Percentiles rank a stretch among this genome's conserved stretches.
These are phyloP conservation scores for Cicer bijugum DNA, from an alignment of 306 rosid species.

Conservation along the genomic window DNA sequence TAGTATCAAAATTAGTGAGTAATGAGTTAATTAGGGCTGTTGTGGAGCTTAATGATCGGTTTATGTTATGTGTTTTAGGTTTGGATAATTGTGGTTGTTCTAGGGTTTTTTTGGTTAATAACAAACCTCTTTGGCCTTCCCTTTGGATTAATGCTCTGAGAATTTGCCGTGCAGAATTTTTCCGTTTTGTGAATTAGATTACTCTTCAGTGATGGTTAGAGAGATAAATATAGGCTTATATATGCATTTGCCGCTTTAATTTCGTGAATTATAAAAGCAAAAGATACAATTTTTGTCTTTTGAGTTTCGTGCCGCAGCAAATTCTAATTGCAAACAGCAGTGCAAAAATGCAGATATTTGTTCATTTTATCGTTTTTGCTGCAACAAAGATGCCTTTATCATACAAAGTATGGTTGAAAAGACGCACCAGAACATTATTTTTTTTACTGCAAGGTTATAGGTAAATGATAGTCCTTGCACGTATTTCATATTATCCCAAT, in stretches of 20 bases:
- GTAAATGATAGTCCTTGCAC: constrained; percentile 9
- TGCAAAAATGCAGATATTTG: constrained; percentile 5
- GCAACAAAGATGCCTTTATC: constrained; percentile 22
- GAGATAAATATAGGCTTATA: neutral
- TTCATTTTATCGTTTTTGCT: constrained; percentile 26
- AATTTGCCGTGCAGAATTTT: neutral
- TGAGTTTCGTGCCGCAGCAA: neutral
- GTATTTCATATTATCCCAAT: neutral
- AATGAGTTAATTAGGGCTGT: constrained; percentile 21
- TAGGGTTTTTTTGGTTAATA: neutral
- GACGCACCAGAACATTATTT: constrained; percentile 2
- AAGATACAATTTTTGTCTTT: neutral
- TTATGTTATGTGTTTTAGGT: constrained; percentile 5
- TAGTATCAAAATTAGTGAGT: constrained; percentile 13
- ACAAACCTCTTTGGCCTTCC: neutral
- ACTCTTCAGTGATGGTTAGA: neutral
- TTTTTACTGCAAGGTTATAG: constrained; percentile 1
- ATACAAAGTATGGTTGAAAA: constrained; percentile 2
- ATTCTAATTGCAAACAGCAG: neutral
- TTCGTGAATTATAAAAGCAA: neutral
- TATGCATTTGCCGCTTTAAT: neutral
- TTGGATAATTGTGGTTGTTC: constrained; percentile 16
- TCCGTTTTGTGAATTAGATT: neutral
- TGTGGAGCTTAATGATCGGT: constrained; percentile 1
- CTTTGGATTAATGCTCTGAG: neutral